Evolutionary conservation across 2,329 filamentous ascomycete species (phyloP), one percentile per base, ranked within the genome.

Genomic region (Aspergillus nomiae): DNA sequence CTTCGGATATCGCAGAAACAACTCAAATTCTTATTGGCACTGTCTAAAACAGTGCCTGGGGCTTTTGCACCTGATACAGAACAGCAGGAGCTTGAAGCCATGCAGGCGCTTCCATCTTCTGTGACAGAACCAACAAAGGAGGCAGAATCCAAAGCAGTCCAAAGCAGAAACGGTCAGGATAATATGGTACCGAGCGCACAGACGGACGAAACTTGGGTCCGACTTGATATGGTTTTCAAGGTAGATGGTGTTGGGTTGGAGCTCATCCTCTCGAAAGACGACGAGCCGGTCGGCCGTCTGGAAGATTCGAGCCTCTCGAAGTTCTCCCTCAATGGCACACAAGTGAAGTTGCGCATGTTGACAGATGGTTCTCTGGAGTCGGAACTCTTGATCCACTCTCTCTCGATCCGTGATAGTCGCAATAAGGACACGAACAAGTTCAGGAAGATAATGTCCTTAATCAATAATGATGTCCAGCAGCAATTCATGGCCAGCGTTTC

Each of bases 401-500:
- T 99, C 76, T 97, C 93, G 0, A 97, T 98, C 67, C 87, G 92
- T 61, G 95, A 99, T 76, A 97, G 91, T 66, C 89, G 96, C n/a
- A 89, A 88, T 5, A 87, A 88, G 59, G 94, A 96, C 70, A 91
- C 90, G 6, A 99, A 97, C 82, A 97, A 96, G 74, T 99, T 96
- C 84, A 89, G 93, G 57, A 96, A 94, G 76, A 97, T 99, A 80
- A 98, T 99, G 95, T 94, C 94, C 1, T 89, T 96, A 60, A 93
- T 94, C 73, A 98, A 97, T 77, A 94, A 93, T 70, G 90, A 94
- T 61, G 93, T 95, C 60, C 87, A 88, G 53, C 94, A 98, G 76
- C 96, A 99, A 71, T 94, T 99, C 73, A 99, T 99, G 95, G 95
- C 95, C 21, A 97, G 91, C 74, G 82, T 99, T 4, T 96, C 94